Base-by-base conservation (phyloP, 345 rosid genomes). In the Euphorbia peplus region DNA sequence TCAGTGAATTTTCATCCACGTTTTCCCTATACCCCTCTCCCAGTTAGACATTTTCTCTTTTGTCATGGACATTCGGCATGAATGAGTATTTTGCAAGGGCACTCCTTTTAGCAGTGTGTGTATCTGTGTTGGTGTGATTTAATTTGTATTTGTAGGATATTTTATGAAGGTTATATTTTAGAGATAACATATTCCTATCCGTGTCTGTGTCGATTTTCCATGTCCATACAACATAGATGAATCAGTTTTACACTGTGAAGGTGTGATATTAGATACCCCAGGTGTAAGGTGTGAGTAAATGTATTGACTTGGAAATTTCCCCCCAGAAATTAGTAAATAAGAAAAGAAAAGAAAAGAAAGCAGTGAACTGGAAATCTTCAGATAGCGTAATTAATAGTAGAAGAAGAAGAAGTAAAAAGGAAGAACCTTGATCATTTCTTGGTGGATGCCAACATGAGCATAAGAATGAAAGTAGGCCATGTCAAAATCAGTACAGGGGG, bases 371-470 rank as follows among this genome's bases (percentile, higher is more conserved):
- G 5, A 54, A 28, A 54, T 54, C 56, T 52, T 52, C 25, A 12
- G 12, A n/a, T 3, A 18, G 29, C 7, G 22, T 24, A 18, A n/a
- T 5, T 19, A 30, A 18, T 18, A 32, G 5, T 2, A 32, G 6
- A 32, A 32, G 5, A n/a, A 19, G 8, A 50, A 42, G 18, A 53
- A 13, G 24, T 12, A 44, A 21, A 30, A 16, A 65, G 47, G 61
- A 16, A 47, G 15, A 61, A 7, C 97, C 93, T 93, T 93, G 83
- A 93, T 87, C 98, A 90, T 93, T 80, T 93, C 97, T 79, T 90
- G 96, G 77, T 93, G 98, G 61, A 93, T 89, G 71, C 98, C 97
- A 15, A 89, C 84, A 73, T 93, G 98, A 66, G 98, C 96, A 55
- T 93, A 90, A 3, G 97, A 87, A 69, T 90, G 85, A 52, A 93